Percentiles rank a stretch among this genome's conserved stretches.
Conservation (phyloP, 1,139 yeast species). For the Hyphopichia burtonii region DNA sequence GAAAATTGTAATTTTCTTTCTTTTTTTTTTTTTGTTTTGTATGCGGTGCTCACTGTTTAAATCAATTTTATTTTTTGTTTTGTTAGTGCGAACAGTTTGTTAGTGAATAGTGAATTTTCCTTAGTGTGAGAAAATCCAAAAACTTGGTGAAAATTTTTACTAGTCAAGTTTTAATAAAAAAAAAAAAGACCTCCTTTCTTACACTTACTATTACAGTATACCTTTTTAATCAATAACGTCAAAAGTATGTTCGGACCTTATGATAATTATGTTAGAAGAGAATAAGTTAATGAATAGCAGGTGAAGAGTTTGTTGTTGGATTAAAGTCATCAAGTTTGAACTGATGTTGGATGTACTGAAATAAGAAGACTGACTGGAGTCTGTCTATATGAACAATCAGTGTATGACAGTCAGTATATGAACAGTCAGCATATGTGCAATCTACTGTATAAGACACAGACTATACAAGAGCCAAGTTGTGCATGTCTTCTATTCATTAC, state of each 20-base stretch:
- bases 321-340: too few species aligned
- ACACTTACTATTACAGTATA: conserved; percentile 2
- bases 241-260: conserved; percentile 5
- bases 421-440: too few species aligned
- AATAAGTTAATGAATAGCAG: not conserved
- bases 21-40: not conserved
- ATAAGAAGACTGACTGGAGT: too few species aligned
- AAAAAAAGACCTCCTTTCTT: not conserved
- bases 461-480: too few species aligned
- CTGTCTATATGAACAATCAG: too few species aligned
- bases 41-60: too few species aligned
- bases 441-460: too few species aligned
- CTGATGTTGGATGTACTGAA: too few species aligned
- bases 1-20: not conserved
- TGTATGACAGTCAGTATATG: too few species aligned
- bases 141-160: conserved; percentile 6
- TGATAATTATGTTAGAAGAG: not conserved
- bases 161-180: not conserved
- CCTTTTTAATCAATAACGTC: conserved; percentile 3
- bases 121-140: not conserved
- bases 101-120: not conserved
- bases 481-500: too few species aligned
- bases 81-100: not conserved
- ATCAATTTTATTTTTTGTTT: not conserved
- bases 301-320: not conserved